Base-by-base conservation (phyloP, 176 grass and related monocot species). In the Aegilops sharonensis region DNA sequence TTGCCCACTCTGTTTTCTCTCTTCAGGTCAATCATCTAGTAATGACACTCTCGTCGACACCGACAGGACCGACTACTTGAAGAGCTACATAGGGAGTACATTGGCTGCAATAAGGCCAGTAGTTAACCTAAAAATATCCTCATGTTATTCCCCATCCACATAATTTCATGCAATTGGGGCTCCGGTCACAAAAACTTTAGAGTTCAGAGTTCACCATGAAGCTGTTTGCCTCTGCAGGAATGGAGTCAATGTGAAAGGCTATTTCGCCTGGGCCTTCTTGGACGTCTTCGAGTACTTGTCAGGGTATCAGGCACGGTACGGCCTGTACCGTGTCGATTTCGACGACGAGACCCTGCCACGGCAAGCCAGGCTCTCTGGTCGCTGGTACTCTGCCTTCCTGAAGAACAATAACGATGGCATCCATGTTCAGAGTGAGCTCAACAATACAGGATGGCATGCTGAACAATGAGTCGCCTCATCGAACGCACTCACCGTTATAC, bases 321-420 rank as follows among this genome's bases (percentile, higher is more conserved):
- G 93, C 27, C 68, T 95, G 20, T 92, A 95, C 83, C 63, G 83
- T 18, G 93, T 98, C 3, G 89, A 98, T 72, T 94, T 94, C 25
- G 15, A 90, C 0, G 77, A 92, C 3, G 71, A 85, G 30, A 73
- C 85, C 3, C 86, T 23, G 35, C 79, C 85, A 29, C 81, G 92
- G 12, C 72, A 82, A 29, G 86, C 92, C 6, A 97, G 68, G 86
- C 79, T 83, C 32, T 97, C 92, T 67, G 88, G 75, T 45, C 40
- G 63, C 20, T 97, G 92, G 92, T 91, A 94, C 68, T 91, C 88
- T 9, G 36, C 50, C 5, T 92, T 94, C 36, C 37, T 94, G 62
- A 81, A 76, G 78, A 84, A 87, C 9, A 66, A 63, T 3, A 84
- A 85, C 12, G 50, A 63, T 2, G 40, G 2, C 18, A 80, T 78